Conservation (phyloP, 495 filamentous ascomycete genomes). For the Talaromyces ruber region DNA sequence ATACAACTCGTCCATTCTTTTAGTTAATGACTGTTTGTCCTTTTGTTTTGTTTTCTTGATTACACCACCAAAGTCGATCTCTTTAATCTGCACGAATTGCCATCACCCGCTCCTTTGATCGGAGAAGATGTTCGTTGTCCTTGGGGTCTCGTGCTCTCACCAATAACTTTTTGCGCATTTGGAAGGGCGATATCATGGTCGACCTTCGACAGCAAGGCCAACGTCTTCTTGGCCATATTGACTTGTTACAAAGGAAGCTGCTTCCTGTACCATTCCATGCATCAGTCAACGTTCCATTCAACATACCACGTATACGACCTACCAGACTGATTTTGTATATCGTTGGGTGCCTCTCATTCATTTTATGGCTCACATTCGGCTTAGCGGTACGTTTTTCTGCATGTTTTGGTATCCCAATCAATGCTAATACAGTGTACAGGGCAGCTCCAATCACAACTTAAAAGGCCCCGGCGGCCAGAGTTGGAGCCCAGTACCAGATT, state of each 20-base stretch:
- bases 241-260: not conserved
- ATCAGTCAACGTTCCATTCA: not conserved
- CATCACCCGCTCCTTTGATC: not conserved
- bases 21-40: not conserved
- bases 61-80: not conserved
- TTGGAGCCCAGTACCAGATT: not conserved
- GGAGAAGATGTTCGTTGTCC: slow-evolving; percentile 1
- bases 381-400: slow-evolving; percentile 11
- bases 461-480: not conserved
- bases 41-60: not conserved
- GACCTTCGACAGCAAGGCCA: not conserved
- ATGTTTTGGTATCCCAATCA: not conserved
- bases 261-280: not conserved
- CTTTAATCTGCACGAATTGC: not conserved
- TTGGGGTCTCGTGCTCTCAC: not conserved
- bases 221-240: not conserved
- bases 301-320: slow-evolving; percentile 20
- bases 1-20: not conserved
- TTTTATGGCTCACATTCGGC: slow-evolving; percentile 17
- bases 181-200: not conserved
- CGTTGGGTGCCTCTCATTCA: slow-evolving; percentile 17
- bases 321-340: slow-evolving; percentile 16
- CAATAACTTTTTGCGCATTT: not conserved
- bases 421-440: not conserved
- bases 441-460: not conserved